phyloP scores from a whole-genome alignment of 108 stramenopile genomes.

The Skeletonema potamos region DNA sequence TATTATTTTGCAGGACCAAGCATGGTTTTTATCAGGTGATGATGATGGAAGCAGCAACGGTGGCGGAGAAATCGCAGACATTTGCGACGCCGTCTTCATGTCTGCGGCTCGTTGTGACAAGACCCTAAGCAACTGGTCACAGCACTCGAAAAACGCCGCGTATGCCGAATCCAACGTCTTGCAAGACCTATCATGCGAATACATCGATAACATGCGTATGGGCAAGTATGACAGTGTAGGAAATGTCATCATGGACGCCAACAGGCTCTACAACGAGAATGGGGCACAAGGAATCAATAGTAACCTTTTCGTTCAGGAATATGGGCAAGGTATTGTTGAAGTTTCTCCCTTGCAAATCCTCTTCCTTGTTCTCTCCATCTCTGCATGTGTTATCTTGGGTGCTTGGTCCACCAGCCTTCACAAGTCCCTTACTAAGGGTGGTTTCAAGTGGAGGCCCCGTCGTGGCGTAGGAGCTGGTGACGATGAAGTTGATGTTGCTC shows the following conservation, averaged over 20 bases:
- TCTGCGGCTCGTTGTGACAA: constrained; percentile 71
- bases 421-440: constrained; percentile 17
- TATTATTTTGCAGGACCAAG: not conserved
- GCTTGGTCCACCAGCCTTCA: constrained; percentile 17
- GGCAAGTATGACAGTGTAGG: constrained; percentile 81
- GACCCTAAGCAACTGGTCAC: constrained; percentile 40
- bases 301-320: constrained; percentile 20
- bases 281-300: constrained; percentile 1
- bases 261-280: constrained; percentile 8
- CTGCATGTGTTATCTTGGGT: constrained; percentile 16
- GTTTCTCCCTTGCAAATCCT: constrained; percentile 38
- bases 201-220: constrained; percentile 65
- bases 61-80: constrained; percentile 28
- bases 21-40: not conserved
- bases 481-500: not conserved
- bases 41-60: constrained; percentile 7
- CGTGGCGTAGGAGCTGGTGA: not conserved
- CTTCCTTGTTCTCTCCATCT: constrained; percentile 11
- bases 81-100: constrained; percentile 61
- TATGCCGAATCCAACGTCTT: constrained; percentile 17
- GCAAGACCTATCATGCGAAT: constrained; percentile 60
- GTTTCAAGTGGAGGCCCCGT: constrained; percentile 33
- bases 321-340: constrained; percentile 13
- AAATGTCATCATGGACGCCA: constrained; percentile 45
- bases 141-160: constrained; percentile 31